Percentiles rank a stretch among this genome's conserved stretches.
phyloP scores from a whole-genome alignment of 805 yeast genomes.

The Ascoidea rubescens region DNA sequence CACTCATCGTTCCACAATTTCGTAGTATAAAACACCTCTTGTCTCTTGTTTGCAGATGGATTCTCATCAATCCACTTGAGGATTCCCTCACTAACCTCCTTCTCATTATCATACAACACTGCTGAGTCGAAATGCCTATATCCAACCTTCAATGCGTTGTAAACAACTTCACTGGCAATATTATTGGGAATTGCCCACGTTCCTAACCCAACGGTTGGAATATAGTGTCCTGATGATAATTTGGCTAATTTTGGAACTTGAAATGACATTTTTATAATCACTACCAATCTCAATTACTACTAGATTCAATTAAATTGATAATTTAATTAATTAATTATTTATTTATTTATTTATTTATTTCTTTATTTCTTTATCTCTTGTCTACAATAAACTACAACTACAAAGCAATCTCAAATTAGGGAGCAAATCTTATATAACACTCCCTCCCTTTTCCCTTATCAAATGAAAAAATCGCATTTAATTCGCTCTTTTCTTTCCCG shows the following conservation, averaged over 20 bases:
- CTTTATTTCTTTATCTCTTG: too few relatives aligned
- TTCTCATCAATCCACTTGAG: slow-evolving; percentile 33
- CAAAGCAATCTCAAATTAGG: too few relatives aligned
- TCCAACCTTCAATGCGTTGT: slow-evolving; percentile 46
- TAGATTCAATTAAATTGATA: neutral
- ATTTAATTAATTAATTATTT: too few relatives aligned
- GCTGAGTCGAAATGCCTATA: slow-evolving; percentile 72
- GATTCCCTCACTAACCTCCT: slow-evolving; percentile 47
- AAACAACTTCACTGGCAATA: slow-evolving; percentile 29
- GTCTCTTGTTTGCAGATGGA: slow-evolving; percentile 29
- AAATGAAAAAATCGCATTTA: too few relatives aligned
- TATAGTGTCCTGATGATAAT: slow-evolving; percentile 38
- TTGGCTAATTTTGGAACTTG: slow-evolving; percentile 18
- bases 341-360: too few relatives aligned
- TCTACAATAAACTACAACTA: too few relatives aligned
- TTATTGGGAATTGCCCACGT: slow-evolving; percentile 29
- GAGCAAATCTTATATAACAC: too few relatives aligned
- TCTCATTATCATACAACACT: slow-evolving; percentile 49
- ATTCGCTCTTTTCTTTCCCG: too few relatives aligned
- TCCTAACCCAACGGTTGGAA: slow-evolving; percentile 48
- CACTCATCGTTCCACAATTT: slow-evolving; percentile 60
- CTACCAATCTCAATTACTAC: neutral
- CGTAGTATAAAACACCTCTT: slow-evolving; percentile 50
- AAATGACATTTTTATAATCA: neutral
- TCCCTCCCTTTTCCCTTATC: too few relatives aligned